These are phyloP conservation scores for Gelatoporia subvermispora DNA, from an alignment of 768 basidiomycete genomes.

Conservation along the genomic window DNA sequence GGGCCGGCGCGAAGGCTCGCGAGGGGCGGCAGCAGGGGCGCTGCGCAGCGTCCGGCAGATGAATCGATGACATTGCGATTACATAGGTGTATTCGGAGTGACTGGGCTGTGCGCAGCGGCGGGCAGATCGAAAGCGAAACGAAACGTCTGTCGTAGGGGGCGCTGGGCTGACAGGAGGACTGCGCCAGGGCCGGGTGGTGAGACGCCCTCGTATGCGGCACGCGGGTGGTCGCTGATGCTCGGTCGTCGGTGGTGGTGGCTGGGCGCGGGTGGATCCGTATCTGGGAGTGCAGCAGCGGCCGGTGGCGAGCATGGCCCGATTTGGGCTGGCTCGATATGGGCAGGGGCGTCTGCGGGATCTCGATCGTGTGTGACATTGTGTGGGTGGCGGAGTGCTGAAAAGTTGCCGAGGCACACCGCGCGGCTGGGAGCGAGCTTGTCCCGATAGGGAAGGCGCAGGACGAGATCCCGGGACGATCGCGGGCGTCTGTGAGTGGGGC, in stretches of 20 bases:
- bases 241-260: no score
- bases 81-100: no score
- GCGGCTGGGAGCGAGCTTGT: slow-evolving; percentile 6
- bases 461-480: slow-evolving; percentile 8
- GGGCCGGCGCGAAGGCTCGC: not conserved
- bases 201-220: no score
- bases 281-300: not conserved
- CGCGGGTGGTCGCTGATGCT: no score
- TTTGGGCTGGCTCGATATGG: slow-evolving; percentile 3
- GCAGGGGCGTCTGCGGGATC: not conserved
- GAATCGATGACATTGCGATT: no score
- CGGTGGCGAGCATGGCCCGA: slow-evolving; percentile 4
- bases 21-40: not conserved
- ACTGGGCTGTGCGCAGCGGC: not conserved
- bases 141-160: not conserved
- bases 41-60: no score
- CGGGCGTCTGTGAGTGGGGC: not conserved
- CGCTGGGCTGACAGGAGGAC: not conserved
- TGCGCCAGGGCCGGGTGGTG: not conserved
- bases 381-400: slow-evolving; percentile 11
- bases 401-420: slow-evolving; percentile 17
- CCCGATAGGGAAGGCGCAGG: slow-evolving; percentile 11
- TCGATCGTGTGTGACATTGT: no score
- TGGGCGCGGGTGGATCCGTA: not conserved
- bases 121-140: not conserved